Conservation (phyloP, 176 grass and related monocot genomes). For the Carex parvula region DNA sequence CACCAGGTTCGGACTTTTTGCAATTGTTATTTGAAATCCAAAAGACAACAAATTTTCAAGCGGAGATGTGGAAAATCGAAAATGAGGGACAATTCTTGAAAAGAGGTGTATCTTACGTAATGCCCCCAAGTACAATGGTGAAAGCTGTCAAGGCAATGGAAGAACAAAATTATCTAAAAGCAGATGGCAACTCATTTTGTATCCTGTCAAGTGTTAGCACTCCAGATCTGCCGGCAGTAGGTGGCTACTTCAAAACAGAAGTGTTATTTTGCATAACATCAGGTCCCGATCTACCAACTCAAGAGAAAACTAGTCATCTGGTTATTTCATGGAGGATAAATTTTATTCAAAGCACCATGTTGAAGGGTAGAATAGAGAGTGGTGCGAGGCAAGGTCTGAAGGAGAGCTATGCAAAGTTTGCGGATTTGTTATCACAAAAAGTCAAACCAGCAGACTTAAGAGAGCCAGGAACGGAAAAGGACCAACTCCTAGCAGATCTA, state of each 20-base stretch:
- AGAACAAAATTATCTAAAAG: constrained; percentile 87
- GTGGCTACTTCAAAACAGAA: constrained; percentile 81
- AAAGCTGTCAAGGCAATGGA: constrained; percentile 87
- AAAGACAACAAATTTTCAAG: constrained; percentile 61
- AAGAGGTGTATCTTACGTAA: constrained; percentile 67
- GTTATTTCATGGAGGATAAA: constrained; percentile 91
- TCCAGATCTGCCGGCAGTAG: constrained; percentile 90
- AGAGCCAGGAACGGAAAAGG: constrained; percentile 49
- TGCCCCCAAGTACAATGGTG: constrained; percentile 75
- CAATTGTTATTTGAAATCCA: constrained; percentile 53
- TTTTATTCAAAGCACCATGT: constrained; percentile 96
- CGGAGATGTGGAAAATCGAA: constrained; percentile 58
- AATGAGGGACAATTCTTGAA: constrained; percentile 52
- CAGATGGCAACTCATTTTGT: constrained; percentile 63
- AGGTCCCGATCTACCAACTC: constrained; percentile 58
- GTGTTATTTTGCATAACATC: constrained; percentile 74
- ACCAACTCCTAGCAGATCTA: constrained; percentile 53
- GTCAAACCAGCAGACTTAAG: constrained; percentile 56
- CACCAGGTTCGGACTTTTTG: constrained; percentile 68
- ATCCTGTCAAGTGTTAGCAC: constrained; percentile 75
- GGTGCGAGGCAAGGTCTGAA: constrained; percentile 87
- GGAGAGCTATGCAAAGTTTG: constrained; percentile 65
- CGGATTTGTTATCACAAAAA: constrained; percentile 58
- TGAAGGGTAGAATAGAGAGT: constrained; percentile 93
- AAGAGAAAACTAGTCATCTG: constrained; percentile 62